A percentile compares a stretch with the other conserved stretches of the same genome.
These are phyloP conservation scores for Aspergillus chevalieri DNA, from an alignment of 2,329 filamentous ascomycete species.

Conservation along the genomic window DNA sequence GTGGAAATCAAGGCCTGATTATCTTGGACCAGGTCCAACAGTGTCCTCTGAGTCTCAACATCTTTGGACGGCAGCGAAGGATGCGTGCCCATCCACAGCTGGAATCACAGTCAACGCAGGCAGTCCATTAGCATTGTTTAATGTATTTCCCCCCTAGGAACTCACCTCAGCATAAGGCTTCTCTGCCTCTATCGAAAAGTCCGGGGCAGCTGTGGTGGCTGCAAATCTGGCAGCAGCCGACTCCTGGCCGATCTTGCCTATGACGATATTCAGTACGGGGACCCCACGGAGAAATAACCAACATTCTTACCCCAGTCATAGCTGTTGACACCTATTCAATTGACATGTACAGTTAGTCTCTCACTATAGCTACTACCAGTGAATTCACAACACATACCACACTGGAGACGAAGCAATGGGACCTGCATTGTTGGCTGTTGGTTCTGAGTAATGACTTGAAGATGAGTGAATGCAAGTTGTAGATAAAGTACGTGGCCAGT, in stretches of 20 bases:
- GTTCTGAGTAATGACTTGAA: slow-evolving; percentile 1
- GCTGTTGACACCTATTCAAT: slow-evolving; percentile 72
- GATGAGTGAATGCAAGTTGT: slow-evolving; percentile 1
- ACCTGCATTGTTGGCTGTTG: slow-evolving; percentile 55
- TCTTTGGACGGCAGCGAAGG: slow-evolving; percentile 93
- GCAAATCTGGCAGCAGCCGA: slow-evolving; percentile 89
- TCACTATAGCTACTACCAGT: background rate
- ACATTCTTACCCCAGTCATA: slow-evolving; percentile 78
- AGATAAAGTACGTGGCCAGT: background rate
- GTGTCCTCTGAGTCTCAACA: slow-evolving; percentile 70
- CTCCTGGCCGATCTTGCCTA: slow-evolving; percentile 76
- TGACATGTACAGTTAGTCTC: slow-evolving; percentile 4
- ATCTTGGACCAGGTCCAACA: slow-evolving; percentile 80
- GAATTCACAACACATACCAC: slow-evolving; percentile 40
- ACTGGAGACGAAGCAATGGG: slow-evolving; percentile 70
- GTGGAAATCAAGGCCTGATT: slow-evolving; percentile 76
- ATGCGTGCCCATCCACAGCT: slow-evolving; percentile 99
- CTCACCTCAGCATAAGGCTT: slow-evolving; percentile 91
- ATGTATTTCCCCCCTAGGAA: background rate
- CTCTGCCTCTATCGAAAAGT: slow-evolving; percentile 72
- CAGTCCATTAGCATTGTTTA: slow-evolving; percentile 2
- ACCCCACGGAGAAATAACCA: slow-evolving; percentile 19
- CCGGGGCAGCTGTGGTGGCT: slow-evolving; percentile 69
- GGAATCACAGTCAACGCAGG: slow-evolving; percentile 9
- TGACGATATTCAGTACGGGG: slow-evolving; percentile 24